These are phyloP conservation scores for Globisporangium splendens DNA, from an alignment of 352 stramenopile genomes.

Conservation along the genomic window DNA sequence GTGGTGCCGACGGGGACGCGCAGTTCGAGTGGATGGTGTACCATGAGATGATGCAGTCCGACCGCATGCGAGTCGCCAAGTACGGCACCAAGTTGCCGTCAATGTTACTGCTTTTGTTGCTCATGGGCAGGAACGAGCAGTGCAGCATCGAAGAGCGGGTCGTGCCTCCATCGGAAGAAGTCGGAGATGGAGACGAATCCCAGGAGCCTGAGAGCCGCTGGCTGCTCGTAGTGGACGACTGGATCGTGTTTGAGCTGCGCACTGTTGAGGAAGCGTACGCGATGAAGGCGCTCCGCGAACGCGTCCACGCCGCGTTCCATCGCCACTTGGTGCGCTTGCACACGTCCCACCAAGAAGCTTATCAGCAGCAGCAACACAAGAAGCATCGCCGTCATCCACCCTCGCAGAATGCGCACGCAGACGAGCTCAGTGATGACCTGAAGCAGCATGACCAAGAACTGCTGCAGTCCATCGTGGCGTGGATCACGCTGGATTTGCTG, in stretches of 20 bases:
- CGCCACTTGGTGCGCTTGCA: constrained; percentile 67
- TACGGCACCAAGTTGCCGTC: constrained; percentile 71
- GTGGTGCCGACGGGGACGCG: constrained; percentile 19
- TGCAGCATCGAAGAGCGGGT: constrained; percentile 26
- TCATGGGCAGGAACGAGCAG: constrained; percentile 49
- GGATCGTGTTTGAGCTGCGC: constrained; percentile 62
- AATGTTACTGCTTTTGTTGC: constrained; percentile 44
- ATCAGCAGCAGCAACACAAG: constrained; percentile 8
- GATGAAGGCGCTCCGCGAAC: constrained; percentile 48
- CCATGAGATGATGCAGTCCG: constrained; percentile 85
- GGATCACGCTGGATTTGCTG: constrained; percentile 49
- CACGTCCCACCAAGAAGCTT: constrained; percentile 19
- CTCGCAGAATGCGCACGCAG: neutral
- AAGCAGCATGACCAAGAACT: constrained; percentile 53
- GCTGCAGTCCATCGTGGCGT: constrained; percentile 38
- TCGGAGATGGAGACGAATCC: constrained; percentile 13
- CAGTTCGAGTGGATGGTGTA: constrained; percentile 72
- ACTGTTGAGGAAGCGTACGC: constrained; percentile 38
- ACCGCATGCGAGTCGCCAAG: constrained; percentile 60
- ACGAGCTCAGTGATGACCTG: constrained; percentile 13
- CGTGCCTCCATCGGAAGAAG: constrained; percentile 28
- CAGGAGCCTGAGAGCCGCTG: constrained; percentile 20
- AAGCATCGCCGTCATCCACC: neutral
- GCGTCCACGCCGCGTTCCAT: constrained; percentile 57
- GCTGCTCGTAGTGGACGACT: constrained; percentile 69